Base-by-base conservation (phyloP, 306 rosid genomes). In the Datisca glomerata region DNA sequence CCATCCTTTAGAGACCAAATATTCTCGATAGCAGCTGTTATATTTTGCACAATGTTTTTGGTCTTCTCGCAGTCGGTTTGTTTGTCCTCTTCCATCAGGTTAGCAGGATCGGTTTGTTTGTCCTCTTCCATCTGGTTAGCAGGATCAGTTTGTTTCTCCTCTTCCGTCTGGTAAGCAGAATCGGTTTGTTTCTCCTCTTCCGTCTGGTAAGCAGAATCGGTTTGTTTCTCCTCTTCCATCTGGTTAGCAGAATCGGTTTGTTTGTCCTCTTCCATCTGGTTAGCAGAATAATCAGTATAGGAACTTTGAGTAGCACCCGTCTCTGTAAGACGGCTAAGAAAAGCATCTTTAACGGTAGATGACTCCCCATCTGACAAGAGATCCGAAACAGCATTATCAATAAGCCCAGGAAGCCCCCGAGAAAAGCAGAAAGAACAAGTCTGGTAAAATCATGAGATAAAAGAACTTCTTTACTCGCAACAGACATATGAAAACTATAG, bases 251-350 rank as follows among this genome's bases (percentile, higher is more conserved):
- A 41, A 32, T 35, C n/a, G n/a, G n/a, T 45, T 47, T 57, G 65
- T 31, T 49, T 48, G 42, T 65, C 67, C 41, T 60, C 77, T 65
- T 75, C 80, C 69, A 57, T 58, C 60, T 55, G 66, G 24, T 55
- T 58, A 41, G 56, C 41, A 4, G 31, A 57, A 47, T 55, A 36
- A 66, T 42, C 33, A 3, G 67, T 34, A 18, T 86, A 81, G 35
- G 94, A 79, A 64, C 71, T 81, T 75, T 86, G 82, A 32, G 94
- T 86, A n/a, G 96, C 96, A 53, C 86, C 94, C 37, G 75, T 74
- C 57, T 81, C 75, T 46, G 81, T 20, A 43, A 81, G 84, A 40
- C 92, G 92, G 53, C 67, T 53, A n/a, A 78, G 81, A 64, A 86
- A 76, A 47, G 69, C 72, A 50, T 75, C 86, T 60, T 75, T 75